Evolutionary conservation across 2,329 filamentous ascomycete genomes (phyloP).

Genomic region (Penicillium sp.): DNA sequence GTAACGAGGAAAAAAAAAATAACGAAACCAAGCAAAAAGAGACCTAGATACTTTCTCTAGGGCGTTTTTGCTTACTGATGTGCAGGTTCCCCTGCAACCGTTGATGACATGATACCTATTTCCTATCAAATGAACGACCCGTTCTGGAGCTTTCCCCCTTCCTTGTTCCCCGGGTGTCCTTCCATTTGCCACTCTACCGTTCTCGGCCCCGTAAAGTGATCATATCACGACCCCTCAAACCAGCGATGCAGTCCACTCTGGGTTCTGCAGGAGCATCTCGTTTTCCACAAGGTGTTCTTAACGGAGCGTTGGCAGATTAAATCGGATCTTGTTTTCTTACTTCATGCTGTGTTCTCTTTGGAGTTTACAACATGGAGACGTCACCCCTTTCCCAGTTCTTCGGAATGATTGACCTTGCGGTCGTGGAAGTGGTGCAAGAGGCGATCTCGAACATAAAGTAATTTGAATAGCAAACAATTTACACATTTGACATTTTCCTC

Average conservation of each 20-base stretch:
- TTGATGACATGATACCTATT: slow-evolving; percentile 29
- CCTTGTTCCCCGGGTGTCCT: not conserved
- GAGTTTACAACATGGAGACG: slow-evolving; percentile 6
- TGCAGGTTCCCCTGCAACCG: slow-evolving; percentile 21
- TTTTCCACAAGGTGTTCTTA: slow-evolving; percentile 67
- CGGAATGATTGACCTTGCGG: slow-evolving; percentile 14
- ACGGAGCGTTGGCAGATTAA: slow-evolving; percentile 78
- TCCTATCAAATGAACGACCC: slow-evolving; percentile 14
- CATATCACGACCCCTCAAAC: slow-evolving; percentile 36
- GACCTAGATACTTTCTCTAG: slow-evolving; percentile 11
- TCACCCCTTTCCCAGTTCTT: slow-evolving; percentile 12
- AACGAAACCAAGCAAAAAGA: slow-evolving; percentile 7
- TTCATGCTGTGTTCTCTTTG: slow-evolving; percentile 26
- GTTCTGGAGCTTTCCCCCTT: slow-evolving; percentile 2
- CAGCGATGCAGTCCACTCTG: slow-evolving; percentile 71
- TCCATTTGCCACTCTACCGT: slow-evolving; percentile 6
- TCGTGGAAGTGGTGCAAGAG: slow-evolving; percentile 18
- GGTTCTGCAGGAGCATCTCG: slow-evolving; percentile 71
- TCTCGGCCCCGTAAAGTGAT: slow-evolving; percentile 11
- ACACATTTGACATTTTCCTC: not conserved
- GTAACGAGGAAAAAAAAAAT: slow-evolving; percentile 18
- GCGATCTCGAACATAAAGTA: slow-evolving; percentile 14
- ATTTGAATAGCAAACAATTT: slow-evolving; percentile 10
- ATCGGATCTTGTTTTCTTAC: slow-evolving; percentile 21
- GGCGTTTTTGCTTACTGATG: slow-evolving; percentile 23